Base-by-base conservation (phyloP, 495 filamentous ascomycete genomes). In the Penicillium ochrochloron region DNA sequence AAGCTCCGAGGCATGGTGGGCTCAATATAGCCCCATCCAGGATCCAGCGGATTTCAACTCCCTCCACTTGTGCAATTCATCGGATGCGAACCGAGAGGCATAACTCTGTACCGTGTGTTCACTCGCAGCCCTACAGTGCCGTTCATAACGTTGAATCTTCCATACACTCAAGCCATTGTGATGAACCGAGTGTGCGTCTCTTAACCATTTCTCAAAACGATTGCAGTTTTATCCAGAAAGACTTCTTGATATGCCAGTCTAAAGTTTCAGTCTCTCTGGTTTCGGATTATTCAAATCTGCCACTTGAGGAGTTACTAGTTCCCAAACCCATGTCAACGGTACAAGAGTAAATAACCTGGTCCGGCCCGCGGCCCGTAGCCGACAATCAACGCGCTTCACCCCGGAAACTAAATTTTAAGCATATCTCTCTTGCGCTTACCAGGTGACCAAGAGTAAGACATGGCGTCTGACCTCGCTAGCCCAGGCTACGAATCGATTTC, bases 351-450 rank as follows among this genome's bases (percentile, higher is more conserved):
- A 17, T 41, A 15, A 15, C 37, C 14, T 33, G 31, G 37, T 15
- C 37, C 41, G 41, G 17, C 17, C 19, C 17, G 17, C 41, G 41
- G 41, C 41, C 41, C 41, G 41, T 19, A 19, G 17, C 41, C 0
- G 46, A 50, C 21, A 14, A 23, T 23, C 27, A 8, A 50, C 23
- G 23, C 48, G 48, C 23, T 29, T 31, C 27, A 11, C 48, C 48
- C 25, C 48, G 48, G 48, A 52, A 50, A 52, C 23, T 52, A 52
- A 31, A 51, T 52, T 52, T 52, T 52, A 52, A 52, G 48, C 48
- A 52, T 52, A 17, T 52, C 15, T 31, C 48, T 0, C 48, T 17
- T 25, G 25, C 15, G 25, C 48, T 51, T 29, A 51, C 48, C 12
- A 48, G 4, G 25, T 27, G 1, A 27, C 25, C 25, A 27, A 27